phyloP scores from a whole-genome alignment of 768 basidiomycete species.

The Xanthoconium purpureum region DNA sequence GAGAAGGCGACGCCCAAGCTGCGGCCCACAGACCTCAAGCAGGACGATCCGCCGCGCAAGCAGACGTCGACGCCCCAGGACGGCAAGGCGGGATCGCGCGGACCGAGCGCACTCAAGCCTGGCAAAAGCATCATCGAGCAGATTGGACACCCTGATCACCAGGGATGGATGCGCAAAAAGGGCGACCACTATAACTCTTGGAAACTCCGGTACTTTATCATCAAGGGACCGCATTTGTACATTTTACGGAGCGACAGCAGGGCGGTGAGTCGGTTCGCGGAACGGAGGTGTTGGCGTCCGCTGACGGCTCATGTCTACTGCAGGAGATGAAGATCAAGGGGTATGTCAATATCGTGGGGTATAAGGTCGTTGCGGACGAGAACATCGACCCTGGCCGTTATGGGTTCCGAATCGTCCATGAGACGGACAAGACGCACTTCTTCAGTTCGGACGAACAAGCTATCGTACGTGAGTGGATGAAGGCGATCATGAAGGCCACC shows the following conservation, averaged over 20 bases:
- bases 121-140: slow-evolving; percentile 82
- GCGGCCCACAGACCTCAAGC: slow-evolving; percentile 28
- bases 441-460: slow-evolving; percentile 90
- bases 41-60: slow-evolving; percentile 51
- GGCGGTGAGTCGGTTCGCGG: slow-evolving; percentile 23
- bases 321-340: slow-evolving; percentile 95
- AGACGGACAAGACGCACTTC: slow-evolving; percentile 79
- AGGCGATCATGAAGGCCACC: slow-evolving; percentile 98
- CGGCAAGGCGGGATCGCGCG: slow-evolving; percentile 17
- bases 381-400: slow-evolving; percentile 89
- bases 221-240: slow-evolving; percentile 91
- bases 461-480: slow-evolving; percentile 97
- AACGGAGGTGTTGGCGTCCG: background rate
- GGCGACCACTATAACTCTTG: slow-evolving; percentile 90
- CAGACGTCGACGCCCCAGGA: slow-evolving; percentile 40
- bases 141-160: slow-evolving; percentile 86
- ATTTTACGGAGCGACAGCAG: slow-evolving; percentile 74
- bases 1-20: slow-evolving; percentile 20
- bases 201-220: slow-evolving; percentile 88
- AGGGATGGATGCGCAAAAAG: slow-evolving; percentile 95
- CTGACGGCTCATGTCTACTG: background rate
- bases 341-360: slow-evolving; percentile 88
- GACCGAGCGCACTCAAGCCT: slow-evolving; percentile 43
- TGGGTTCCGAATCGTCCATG: slow-evolving; percentile 93
- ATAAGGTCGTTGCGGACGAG: slow-evolving; percentile 91